Conservation (phyloP, 208 protist genomes). For the Wallacemonas rigidus region DNA sequence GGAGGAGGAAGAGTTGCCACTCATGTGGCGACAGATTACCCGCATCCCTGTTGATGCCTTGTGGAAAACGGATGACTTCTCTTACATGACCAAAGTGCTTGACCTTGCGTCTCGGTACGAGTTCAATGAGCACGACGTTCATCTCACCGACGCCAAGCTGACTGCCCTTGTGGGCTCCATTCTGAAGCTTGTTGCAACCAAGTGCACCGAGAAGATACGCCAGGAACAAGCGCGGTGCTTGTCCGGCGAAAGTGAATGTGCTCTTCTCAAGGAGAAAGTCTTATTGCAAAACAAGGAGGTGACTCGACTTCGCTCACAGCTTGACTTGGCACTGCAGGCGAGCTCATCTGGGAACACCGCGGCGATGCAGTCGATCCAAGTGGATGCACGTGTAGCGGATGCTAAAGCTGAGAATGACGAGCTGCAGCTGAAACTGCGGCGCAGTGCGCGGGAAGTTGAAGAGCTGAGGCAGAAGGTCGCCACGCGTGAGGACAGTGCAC, state of each 20-base stretch:
- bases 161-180: constrained; percentile 57
- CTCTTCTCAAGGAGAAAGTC: constrained; percentile 17
- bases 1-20: constrained; percentile 17
- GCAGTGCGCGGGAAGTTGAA: constrained; percentile 30
- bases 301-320: constrained; percentile 9
- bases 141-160: constrained; percentile 62
- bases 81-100: constrained; percentile 69
- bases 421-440: constrained; percentile 32
- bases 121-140: constrained; percentile 55
- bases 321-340: neutral
- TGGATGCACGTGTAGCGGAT: constrained; percentile 15
- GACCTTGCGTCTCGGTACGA: constrained; percentile 47
- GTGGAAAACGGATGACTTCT: constrained; percentile 47
- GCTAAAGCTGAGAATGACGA: constrained; percentile 18
- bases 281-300: constrained; percentile 23
- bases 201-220: constrained; percentile 41
- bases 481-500: constrained; percentile 43
- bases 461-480: constrained; percentile 49
- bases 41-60: constrained; percentile 79
- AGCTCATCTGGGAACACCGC: neutral
- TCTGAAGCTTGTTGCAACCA: constrained; percentile 55
- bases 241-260: neutral
- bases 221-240: constrained; percentile 6
- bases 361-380: neutral
- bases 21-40: constrained; percentile 71